Conservation (phyloP, 768 basidiomycete genomes). For the Lactifluus rugatus region DNA sequence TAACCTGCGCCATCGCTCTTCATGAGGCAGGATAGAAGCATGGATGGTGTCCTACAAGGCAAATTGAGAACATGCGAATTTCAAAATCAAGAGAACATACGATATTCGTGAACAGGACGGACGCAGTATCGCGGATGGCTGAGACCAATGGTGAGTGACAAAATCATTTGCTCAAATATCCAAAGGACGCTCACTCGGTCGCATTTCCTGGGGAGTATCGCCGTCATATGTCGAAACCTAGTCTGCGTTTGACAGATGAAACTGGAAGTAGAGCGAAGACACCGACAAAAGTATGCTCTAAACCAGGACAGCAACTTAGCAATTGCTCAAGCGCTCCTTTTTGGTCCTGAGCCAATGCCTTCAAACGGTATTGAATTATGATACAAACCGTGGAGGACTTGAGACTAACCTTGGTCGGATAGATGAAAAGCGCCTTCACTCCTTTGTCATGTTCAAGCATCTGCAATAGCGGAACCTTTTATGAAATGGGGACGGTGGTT, state of each 20-base stretch:
- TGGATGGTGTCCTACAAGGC: slow-evolving; percentile 68
- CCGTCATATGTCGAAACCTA: slow-evolving; percentile 80
- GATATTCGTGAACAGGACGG: slow-evolving; percentile 85
- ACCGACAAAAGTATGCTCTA: slow-evolving; percentile 49
- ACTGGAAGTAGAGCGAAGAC: neutral
- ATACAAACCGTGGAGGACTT: neutral
- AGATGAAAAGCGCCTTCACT: slow-evolving; percentile 73
- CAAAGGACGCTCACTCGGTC: slow-evolving; percentile 37
- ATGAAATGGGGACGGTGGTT: neutral
- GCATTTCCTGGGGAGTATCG: slow-evolving; percentile 65
- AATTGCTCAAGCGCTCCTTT: slow-evolving; percentile 59
- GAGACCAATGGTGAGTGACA: neutral
- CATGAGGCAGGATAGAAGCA: slow-evolving; percentile 73
- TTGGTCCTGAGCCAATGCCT: slow-evolving; percentile 90
- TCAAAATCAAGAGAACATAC: slow-evolving; percentile 29
- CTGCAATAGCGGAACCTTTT: slow-evolving; percentile 59
- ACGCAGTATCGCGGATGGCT: slow-evolving; percentile 66
- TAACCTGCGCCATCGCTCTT: slow-evolving; percentile 73
- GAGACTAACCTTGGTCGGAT: slow-evolving; percentile 67
- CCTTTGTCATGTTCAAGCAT: slow-evolving; percentile 50
- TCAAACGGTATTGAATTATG: neutral
- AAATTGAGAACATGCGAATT: slow-evolving; percentile 1
- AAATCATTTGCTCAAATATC: neutral
- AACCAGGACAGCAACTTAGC: slow-evolving; percentile 45
- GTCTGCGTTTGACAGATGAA: neutral